Conservation (phyloP, 306 rosid species). For the Dalbergia cultrata region DNA sequence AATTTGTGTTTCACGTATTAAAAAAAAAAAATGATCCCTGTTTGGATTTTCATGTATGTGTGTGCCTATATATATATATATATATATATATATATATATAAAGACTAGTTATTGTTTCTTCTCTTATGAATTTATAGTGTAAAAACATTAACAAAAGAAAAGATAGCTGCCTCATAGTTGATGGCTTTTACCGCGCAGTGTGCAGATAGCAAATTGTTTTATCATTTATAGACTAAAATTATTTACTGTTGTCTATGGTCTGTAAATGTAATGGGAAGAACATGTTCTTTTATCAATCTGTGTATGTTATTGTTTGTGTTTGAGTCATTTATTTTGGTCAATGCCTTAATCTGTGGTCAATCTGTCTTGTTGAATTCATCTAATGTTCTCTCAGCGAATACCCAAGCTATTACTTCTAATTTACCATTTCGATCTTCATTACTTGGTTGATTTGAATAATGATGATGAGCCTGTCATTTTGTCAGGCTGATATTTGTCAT, state of each 20-base stretch:
- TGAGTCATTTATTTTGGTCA: neutral
- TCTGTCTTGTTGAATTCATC: neutral
- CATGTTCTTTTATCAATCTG: neutral
- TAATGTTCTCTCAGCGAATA: neutral
- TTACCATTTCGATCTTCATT: neutral
- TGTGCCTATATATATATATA: neutral
- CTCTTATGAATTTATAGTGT: neutral
- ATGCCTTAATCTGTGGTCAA: neutral
- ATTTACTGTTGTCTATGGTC: neutral
- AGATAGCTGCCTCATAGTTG: neutral
- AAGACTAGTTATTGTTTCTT: neutral
- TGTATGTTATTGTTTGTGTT: neutral
- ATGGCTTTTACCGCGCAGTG: neutral
- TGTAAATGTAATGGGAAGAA: neutral
- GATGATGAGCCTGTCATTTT: neutral
- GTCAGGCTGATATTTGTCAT: constrained; percentile 91
- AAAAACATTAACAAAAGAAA: neutral
- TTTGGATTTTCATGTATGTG: no score
- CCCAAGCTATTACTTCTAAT: neutral
- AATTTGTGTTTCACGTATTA: neutral
- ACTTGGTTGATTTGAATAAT: constrained; percentile 13
- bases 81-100: neutral
- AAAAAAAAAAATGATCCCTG: neutral
- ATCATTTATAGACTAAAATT: neutral
- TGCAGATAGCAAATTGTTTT: neutral